phyloP scores from a whole-genome alignment of 768 basidiomycete genomes.

The Xerocomellus intermedius region DNA sequence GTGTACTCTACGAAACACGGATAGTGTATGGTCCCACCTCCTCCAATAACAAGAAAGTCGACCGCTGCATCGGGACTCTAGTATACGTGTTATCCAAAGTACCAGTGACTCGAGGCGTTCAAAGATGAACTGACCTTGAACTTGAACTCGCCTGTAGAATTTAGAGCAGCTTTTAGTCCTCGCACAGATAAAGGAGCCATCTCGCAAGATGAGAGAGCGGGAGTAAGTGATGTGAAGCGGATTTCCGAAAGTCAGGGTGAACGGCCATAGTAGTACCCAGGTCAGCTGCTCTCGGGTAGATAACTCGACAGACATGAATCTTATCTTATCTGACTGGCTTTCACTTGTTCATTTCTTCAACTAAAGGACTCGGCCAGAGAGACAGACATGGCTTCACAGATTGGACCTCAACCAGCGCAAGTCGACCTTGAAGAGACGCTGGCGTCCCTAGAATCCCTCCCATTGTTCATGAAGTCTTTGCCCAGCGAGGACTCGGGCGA shows the following conservation, averaged over 20 bases:
- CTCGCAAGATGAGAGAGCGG: neutral
- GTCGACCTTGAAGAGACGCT: constrained; percentile 37
- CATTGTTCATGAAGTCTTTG: constrained; percentile 90
- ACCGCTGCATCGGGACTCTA: constrained; percentile 68
- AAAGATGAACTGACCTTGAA: constrained; percentile 51
- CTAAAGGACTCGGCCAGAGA: neutral
- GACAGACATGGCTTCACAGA: constrained; percentile 18
- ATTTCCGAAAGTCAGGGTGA: neutral
- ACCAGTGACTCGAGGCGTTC: neutral
- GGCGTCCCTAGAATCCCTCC: constrained; percentile 58
- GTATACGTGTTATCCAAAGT: neutral
- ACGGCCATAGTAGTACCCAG: no score
- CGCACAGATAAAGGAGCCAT: constrained; percentile 39
- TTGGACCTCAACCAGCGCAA: constrained; percentile 25
- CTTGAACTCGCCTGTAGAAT: constrained; percentile 54
- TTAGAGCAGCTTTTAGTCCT: constrained; percentile 59
- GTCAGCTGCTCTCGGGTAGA: constrained; percentile 6
- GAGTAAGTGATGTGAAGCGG: neutral
- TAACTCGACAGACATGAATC: constrained; percentile 3
- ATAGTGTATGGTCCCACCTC: constrained; percentile 47
- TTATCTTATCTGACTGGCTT: constrained; percentile 20
- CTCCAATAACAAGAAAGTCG: constrained; percentile 87
- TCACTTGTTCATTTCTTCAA: neutral
- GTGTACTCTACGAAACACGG: neutral
- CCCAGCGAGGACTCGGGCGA: constrained; percentile 67